A percentile compares a stretch with the other conserved stretches of the same genome.
phyloP scores from a whole-genome alignment of 257 asterid species.

The Cordia subcordata region DNA sequence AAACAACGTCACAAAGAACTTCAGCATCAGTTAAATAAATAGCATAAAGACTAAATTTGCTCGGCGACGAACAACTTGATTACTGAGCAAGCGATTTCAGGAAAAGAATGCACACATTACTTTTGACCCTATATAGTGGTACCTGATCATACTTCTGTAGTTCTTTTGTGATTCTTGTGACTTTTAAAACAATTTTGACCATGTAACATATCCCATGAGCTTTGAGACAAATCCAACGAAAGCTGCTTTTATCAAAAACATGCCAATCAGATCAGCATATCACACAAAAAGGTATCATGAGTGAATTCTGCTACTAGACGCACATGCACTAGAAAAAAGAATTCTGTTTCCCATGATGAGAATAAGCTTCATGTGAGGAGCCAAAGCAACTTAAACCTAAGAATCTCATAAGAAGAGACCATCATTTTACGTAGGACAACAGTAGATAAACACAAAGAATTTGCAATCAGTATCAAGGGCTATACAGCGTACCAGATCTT shows the following conservation, averaged over 20 bases:
- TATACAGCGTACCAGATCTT: not conserved
- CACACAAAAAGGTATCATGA: not conserved
- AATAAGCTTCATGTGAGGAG: not conserved
- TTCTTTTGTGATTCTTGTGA: no score
- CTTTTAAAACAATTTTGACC: no score
- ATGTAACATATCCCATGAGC: not conserved
- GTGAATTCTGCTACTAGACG: constrained; percentile 7
- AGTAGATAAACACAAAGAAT: no score
- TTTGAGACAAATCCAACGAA: not conserved
- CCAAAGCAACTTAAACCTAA: not conserved
- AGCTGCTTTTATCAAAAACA: not conserved
- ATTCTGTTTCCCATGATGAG: constrained; percentile 9
- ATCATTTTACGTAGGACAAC: no score
- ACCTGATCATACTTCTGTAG: no score
- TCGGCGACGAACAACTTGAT: no score
- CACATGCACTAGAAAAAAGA: not conserved
- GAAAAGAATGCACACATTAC: not conserved
- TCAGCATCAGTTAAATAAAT: no score
- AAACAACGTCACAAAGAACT: no score
- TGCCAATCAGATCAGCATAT: not conserved
- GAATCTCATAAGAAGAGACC: not conserved
- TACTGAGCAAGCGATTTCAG: no score
- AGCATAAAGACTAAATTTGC: no score
- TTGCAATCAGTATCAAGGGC: no score
- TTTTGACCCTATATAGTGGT: not conserved